Base-by-base conservation (phyloP, 2,329 filamentous ascomycete genomes). In the Fusarium miscanthi region DNA sequence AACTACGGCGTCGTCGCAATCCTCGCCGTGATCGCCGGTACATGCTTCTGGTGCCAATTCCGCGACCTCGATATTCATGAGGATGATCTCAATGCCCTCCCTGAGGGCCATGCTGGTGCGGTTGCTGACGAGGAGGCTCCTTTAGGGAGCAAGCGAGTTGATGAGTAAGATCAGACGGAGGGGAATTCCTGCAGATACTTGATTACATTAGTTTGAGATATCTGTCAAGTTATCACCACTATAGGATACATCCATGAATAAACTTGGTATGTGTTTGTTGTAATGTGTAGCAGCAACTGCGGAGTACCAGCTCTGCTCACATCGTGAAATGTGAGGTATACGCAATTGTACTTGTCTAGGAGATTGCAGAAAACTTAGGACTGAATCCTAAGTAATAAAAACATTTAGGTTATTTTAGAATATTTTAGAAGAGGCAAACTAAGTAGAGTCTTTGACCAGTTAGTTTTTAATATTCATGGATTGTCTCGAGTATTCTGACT, bases 1-100 rank as follows among this genome's bases (percentile, higher is more conserved):
- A 92, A 94, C 81, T 95, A 95, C 77, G 87, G 83, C 8, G 81
- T 88, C 6, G 88, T 93, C 13, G 91, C 91, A 7, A 85, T 93
- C 52, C 81, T 94, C 30, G 88, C 92, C 0, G 87, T 88, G 49
- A 59, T 92, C 12, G 92, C 80, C 41, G 92, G 91, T 10, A 77
- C 87, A 7, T 82, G 87, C n/a, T 95, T 95, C 84, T 95, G 86
- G 83, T 82, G 89, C 63, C 88, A 86, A 72, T 92, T 92, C 81
- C 81, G 85, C n/a, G 80, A 84, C 9, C 82, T 92, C 4, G 92
- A 94, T 76, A 82, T 81, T 53, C 83, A 89, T 69, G 92, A 94
- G 74, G 92, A 94, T 79, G 83, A 85, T 41, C 81, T 94, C 59
- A 94, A 94, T 72, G 86, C 89, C 78, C 80, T 89, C 31, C 80